Conservation (phyloP, 805 yeast species). For the Yamadazyma kitorensis region DNA sequence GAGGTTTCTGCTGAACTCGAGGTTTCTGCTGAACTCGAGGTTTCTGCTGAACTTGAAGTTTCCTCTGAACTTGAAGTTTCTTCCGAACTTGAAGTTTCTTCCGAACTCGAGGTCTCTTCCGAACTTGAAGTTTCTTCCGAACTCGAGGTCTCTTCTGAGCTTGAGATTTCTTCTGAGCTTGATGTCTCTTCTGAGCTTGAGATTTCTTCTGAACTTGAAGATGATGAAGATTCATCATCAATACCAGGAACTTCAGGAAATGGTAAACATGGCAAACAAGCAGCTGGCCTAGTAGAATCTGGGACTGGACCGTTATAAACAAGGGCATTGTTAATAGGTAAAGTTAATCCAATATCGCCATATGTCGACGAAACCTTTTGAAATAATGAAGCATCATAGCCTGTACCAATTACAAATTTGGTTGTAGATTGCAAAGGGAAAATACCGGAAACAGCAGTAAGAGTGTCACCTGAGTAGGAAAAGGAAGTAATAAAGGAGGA, state of each 20-base stretch:
- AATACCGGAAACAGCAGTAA: neutral
- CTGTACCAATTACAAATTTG: slow-evolving; percentile 17
- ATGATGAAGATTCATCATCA: slow-evolving; percentile 6
- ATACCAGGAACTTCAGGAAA: slow-evolving; percentile 14
- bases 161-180: neutral
- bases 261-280: slow-evolving; percentile 13
- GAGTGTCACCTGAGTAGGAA: slow-evolving; percentile 3
- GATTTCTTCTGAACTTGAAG: neutral
- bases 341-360: slow-evolving; percentile 12
- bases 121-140: neutral
- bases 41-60: neutral
- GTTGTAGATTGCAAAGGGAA: slow-evolving; percentile 4
- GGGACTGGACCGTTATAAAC: slow-evolving; percentile 13
- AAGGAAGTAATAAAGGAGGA: neutral
- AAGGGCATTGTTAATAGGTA: slow-evolving; percentile 11
- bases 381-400: slow-evolving; percentile 13
- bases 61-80: neutral
- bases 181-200: slow-evolving; percentile 5
- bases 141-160: neutral
- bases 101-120: neutral
- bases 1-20: neutral
- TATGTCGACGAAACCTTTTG: slow-evolving; percentile 6
- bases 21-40: neutral
- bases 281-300: slow-evolving; percentile 7
- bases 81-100: neutral